Base-by-base conservation (phyloP, 23 red algal species). In the Rhodosorus marinus region DNA sequence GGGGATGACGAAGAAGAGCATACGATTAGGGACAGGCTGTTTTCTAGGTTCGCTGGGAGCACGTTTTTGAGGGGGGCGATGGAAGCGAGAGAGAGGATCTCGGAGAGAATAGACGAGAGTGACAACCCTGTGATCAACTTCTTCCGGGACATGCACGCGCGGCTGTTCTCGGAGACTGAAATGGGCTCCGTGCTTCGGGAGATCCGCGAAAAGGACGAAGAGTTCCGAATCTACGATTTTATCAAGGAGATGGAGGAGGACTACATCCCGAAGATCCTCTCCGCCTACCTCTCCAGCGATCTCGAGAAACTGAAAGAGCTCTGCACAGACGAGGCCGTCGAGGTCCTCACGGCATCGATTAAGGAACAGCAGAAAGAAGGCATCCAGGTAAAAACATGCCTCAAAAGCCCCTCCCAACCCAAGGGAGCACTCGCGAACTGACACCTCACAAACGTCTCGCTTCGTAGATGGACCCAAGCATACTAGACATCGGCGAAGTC, bases 161-260 rank as follows among this genome's bases (percentile, higher is more conserved):
- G 87, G 5, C 28, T 94, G 15, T 94, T 94, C 61, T 77, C 77
- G 3, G 87, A 94, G 69, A 94, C 79, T 51, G 87, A 94, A 47
- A 84, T 84, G 87, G 87, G 54, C 2, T 75, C 73, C 72, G 87
- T 94, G 14, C 59, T 94, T 8, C 49, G 87, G 29, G 87, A 82
- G 27, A 94, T 94, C 52, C 76, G 87, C 22, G 68, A 74, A 22
- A 50, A 74, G 24, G 76, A 94, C 59, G 70, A 49, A 6, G 46
- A 32, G 5, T 94, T 94, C 35, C 57, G 57, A 17, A 64, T 94
- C 33, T 84, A 71, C 6, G 75, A 69, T 27, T 94, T 94, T 41
- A 45, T 94, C n/a, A 24, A 33, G 32, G 52, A 84, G 51, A 67
- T 83, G 43, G 87, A 94, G 51, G 52, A 8, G 8, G 34, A 28